Base-by-base conservation (phyloP, 768 basidiomycete species). In the Paxillus involutus region DNA sequence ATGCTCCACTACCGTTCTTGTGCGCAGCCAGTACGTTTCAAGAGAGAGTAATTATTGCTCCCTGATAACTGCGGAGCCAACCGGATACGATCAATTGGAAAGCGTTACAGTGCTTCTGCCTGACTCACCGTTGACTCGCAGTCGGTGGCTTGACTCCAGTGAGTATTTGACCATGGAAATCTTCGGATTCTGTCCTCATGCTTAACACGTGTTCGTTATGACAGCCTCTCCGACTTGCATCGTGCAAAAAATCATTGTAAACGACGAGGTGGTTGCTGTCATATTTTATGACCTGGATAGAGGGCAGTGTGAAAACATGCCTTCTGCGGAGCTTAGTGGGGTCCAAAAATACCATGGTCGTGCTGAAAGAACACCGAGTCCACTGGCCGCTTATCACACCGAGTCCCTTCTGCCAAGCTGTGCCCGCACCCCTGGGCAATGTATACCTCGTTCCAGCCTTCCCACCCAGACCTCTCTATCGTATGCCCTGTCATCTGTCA, bases 131-230 rank as follows among this genome's bases (percentile, higher is more conserved):
- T 73, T 91, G 46, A 82, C 67, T 62, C 75, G 82, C 54, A 88
- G 88, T 69, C 80, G 85, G 54, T 88, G 87, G 88, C 75, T 86
- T 58, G 84, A 86, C 65, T 69, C 79, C 57, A 71, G 88, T 89
- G 64, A 68, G 87, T 79, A 53, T 44, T 51, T 54, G 45, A 40
- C 44, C 26, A 21, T 58, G 35, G 45, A 56, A 53, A 46, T 54
- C 35, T 54, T 44, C 44, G 46, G 33, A 43, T 17, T 7, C 47
- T 43, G 17, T 32, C 65, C 66, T 66, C 62, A 57, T 59, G 68
- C 57, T 68, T 57, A 64, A 58, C 67, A 63, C 57, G 69, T 67
- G 73, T 57, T 61, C 60, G 1, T 47, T 64, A 59, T 33, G 26
- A 33, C 56, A 84, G 82, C 73, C 59, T 66, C 77, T 55, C 74